Percentiles rank a stretch among this genome's conserved stretches.
These are phyloP conservation scores for Plenodomus lindquistii DNA, from an alignment of 2,329 filamentous ascomycete species.

Conservation along the genomic window DNA sequence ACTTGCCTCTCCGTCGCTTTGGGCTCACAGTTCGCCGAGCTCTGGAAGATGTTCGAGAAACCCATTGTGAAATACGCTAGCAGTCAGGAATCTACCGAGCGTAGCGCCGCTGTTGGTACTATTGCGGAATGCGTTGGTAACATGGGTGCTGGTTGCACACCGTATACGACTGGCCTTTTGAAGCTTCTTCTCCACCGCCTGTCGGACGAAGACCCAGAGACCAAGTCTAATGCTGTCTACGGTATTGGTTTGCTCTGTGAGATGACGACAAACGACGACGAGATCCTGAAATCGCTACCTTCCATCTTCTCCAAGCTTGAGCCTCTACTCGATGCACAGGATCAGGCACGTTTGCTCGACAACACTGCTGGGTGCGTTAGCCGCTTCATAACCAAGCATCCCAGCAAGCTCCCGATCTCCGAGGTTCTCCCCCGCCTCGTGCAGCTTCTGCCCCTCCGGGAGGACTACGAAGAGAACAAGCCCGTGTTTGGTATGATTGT, in stretches of 20 bases:
- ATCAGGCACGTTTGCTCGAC: constrained; percentile 83
- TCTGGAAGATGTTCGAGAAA: constrained; percentile 97
- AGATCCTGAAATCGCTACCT: constrained; percentile 74
- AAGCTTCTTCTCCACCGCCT: constrained; percentile 84
- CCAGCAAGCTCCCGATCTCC: constrained; percentile 76
- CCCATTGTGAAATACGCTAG: constrained; percentile 84
- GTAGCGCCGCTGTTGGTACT: constrained; percentile 86
- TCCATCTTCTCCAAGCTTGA: constrained; percentile 84
- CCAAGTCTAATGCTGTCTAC: constrained; percentile 94
- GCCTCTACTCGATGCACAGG: constrained; percentile 74
- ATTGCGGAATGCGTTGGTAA: constrained; percentile 88
- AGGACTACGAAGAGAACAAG: constrained; percentile 96
- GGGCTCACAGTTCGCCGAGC: constrained; percentile 77
- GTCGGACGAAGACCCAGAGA: constrained; percentile 85
- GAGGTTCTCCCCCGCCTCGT: constrained; percentile 83
- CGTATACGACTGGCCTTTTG: constrained; percentile 75
- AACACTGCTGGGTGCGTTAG: constrained; percentile 91
- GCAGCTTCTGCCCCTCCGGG: constrained; percentile 79
- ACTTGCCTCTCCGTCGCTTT: constrained; percentile 82
- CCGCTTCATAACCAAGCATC: constrained; percentile 88
- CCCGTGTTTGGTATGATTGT: constrained; percentile 90
- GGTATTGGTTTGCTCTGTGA: constrained; percentile 83
- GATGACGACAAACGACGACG: constrained; percentile 74
- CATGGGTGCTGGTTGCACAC: constrained; percentile 80
- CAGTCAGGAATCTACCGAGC: constrained; percentile 83